Conservation (phyloP, 352 stramenopile species). For the Phytophthora pisi region DNA sequence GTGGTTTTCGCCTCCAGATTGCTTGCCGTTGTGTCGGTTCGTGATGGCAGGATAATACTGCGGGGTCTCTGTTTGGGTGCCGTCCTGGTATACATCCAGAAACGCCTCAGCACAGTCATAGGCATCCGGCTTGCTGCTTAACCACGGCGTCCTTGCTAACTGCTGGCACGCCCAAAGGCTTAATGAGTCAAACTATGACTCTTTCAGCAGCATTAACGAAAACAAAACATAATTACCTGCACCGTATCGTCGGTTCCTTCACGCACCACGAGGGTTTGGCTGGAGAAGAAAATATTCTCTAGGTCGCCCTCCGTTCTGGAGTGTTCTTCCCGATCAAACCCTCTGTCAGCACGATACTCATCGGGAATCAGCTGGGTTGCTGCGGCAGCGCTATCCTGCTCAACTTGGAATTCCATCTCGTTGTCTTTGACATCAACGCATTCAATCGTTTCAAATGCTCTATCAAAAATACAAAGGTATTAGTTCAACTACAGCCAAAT, state of each 20-base stretch:
- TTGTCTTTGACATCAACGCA: neutral
- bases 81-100: slow-evolving; percentile 20
- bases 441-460: neutral
- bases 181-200: too few relatives aligned
- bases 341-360: neutral
- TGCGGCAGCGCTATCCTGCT: neutral
- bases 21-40: neutral
- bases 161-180: neutral
- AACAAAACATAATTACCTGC: neutral
- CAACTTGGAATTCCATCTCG: neutral
- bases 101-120: slow-evolving; percentile 31
- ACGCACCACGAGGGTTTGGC: neutral
- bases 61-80: neutral
- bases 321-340: neutral
- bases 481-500: neutral
- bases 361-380: neutral
- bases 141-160: slow-evolving; percentile 22
- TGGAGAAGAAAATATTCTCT: slow-evolving; percentile 35
- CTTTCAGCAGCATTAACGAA: too few relatives aligned
- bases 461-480: neutral
- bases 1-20: neutral
- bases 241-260: neutral
- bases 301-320: slow-evolving; percentile 11
- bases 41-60: neutral
- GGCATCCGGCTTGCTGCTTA: slow-evolving; percentile 41